Conservation (phyloP, 805 yeast species). For the Saccharomycopsis vini region DNA sequence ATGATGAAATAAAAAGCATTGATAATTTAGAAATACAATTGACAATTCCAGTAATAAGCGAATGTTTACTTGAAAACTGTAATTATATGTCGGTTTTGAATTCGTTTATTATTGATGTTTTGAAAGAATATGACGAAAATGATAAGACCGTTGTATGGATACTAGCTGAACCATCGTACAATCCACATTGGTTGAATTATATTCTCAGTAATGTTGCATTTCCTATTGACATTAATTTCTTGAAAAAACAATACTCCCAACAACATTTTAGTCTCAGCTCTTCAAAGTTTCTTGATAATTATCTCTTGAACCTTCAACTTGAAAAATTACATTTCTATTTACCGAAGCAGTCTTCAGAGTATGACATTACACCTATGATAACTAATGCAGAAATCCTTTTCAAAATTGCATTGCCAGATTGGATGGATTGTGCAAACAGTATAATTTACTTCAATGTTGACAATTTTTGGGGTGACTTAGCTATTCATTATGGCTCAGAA, state of each 20-base stretch:
- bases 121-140: conserved; percentile 1
- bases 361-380: conserved; percentile 4
- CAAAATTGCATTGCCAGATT: conserved; percentile 3
- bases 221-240: conserved; percentile 6
- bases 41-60: neutral
- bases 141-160: conserved; percentile 1
- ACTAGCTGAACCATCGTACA: conserved; percentile 6
- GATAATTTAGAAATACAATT: neutral
- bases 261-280: neutral
- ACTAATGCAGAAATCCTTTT: conserved; percentile 3
- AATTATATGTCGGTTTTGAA: conserved; percentile 1
- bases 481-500: neutral
- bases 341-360: conserved; percentile 2
- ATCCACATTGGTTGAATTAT: conserved; percentile 11
- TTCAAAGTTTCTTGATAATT: neutral
- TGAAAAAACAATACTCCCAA: neutral
- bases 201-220: conserved; percentile 3
- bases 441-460: neutral
- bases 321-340: conserved; percentile 1
- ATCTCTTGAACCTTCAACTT: neutral
- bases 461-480: conserved; percentile 1
- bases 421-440: neutral
- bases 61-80: neutral
- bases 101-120: neutral
- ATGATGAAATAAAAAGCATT: neutral